phyloP scores from a whole-genome alignment of 371 early-diverging fungal species.

The Funneliformis caledonium region DNA sequence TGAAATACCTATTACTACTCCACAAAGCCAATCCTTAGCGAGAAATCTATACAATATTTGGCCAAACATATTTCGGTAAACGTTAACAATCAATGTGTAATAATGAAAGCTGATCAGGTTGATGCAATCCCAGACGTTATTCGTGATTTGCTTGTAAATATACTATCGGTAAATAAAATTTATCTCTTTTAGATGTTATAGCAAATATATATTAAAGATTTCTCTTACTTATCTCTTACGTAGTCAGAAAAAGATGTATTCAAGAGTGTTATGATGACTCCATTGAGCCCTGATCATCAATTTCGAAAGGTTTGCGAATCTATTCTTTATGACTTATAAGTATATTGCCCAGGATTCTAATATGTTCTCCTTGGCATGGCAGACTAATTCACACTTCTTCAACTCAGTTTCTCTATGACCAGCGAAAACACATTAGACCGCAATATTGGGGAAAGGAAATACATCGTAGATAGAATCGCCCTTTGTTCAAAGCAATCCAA shows the following conservation, averaged over 20 bases:
- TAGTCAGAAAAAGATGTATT: conserved; percentile 37
- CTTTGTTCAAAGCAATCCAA: conserved; percentile 39
- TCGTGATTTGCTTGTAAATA: conserved; percentile 19
- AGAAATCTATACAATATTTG: conserved; percentile 20
- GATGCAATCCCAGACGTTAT: conserved; percentile 11
- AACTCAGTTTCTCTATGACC: conserved; percentile 37
- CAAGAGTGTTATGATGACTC: conserved; percentile 13
- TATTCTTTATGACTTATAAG: conserved; percentile 36
- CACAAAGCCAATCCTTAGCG: background rate
- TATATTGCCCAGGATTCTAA: conserved; percentile 8
- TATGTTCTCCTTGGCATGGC: background rate
- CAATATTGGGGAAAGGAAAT: conserved; percentile 37
- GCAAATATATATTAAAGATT: conserved; percentile 9
- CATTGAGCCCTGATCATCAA: conserved; percentile 12
- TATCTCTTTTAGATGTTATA: background rate
- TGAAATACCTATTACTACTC: too few relatives aligned
- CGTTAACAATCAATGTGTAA: conserved; percentile 32
- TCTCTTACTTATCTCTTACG: background rate
- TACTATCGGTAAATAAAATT: conserved; percentile 30
- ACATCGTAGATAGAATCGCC: conserved; percentile 33
- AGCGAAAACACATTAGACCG: background rate
- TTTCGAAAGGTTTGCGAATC: conserved; percentile 34
- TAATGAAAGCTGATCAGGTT: conserved; percentile 19
- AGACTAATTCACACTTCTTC: conserved; percentile 21
- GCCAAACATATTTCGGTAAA: conserved; percentile 27